A percentile compares a stretch with the other conserved stretches of the same genome.
phyloP scores from a whole-genome alignment of 257 asterid species.

The Penstemon barbatus region DNA sequence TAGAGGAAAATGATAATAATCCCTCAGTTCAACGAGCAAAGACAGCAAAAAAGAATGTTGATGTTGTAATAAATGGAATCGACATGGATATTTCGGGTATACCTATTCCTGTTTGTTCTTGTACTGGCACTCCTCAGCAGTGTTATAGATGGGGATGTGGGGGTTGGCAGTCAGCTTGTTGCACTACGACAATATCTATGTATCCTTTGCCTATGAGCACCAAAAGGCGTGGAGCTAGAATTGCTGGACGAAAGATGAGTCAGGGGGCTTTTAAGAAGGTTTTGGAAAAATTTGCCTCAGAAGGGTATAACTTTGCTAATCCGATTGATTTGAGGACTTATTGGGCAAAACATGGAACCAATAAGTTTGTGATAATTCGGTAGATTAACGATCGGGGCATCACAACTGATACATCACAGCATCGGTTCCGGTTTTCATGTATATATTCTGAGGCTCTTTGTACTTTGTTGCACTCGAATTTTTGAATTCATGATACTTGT shows the following conservation, averaged over 20 bases:
- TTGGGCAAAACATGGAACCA: constrained; percentile 99
- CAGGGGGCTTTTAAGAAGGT: constrained; percentile 98
- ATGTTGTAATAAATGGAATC: constrained; percentile 76
- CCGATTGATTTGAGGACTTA: constrained; percentile 88
- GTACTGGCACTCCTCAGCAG: constrained; percentile 93
- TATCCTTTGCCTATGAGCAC: constrained; percentile 96
- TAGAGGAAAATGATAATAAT: constrained; percentile 52
- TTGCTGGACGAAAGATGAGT: constrained; percentile 98
- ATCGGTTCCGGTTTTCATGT: constrained; percentile 55
- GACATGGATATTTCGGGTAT: constrained; percentile 87
- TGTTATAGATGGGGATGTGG: constrained; percentile 99
- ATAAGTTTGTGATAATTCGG: constrained; percentile 93
- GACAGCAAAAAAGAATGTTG: constrained; percentile 70
- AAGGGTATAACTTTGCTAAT: constrained; percentile 69
- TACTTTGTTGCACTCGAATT: constrained; percentile 37
- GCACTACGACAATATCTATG: constrained; percentile 88
- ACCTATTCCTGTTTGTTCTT: constrained; percentile 92
- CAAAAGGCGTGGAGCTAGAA: constrained; percentile 91
- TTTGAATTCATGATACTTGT: constrained; percentile 36
- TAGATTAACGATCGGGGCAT: constrained; percentile 38
- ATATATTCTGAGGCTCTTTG: constrained; percentile 56
- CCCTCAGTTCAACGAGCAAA: constrained; percentile 60
- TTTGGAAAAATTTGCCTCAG: constrained; percentile 78
- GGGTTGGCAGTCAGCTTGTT: constrained; percentile 98
- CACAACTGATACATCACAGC: constrained; percentile 25